These are phyloP conservation scores for Biscutella laevigata DNA, from an alignment of 441 rosid genomes.

Conservation along the genomic window DNA sequence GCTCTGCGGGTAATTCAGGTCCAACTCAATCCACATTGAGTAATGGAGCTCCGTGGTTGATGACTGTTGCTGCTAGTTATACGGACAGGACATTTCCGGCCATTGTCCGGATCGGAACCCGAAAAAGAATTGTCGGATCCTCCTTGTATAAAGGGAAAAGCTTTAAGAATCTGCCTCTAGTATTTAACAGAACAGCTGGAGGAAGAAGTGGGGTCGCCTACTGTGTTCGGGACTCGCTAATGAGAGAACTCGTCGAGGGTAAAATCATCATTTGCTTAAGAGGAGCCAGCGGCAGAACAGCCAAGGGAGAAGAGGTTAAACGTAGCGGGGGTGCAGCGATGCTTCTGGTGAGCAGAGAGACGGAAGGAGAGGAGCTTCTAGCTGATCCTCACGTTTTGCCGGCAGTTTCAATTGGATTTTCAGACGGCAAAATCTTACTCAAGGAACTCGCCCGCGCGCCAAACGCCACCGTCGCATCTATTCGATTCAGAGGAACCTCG, in stretches of 20 bases:
- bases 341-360: conserved; percentile 29
- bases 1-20: conserved; percentile 58
- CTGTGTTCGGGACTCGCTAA: conserved; percentile 24
- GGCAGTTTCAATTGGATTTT: conserved; percentile 31
- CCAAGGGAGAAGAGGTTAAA: conserved; percentile 44
- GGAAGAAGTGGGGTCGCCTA: conserved; percentile 12
- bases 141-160: conserved; percentile 34
- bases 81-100: conserved; percentile 51
- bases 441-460: conserved; percentile 22
- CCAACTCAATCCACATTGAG: conserved; percentile 31
- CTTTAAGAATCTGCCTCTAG: conserved; percentile 15
- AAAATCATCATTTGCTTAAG: conserved; percentile 45
- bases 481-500: conserved; percentile 35
- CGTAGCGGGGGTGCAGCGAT: conserved; percentile 43
- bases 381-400: conserved; percentile 47
- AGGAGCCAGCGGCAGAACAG: conserved; percentile 28
- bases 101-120: conserved; percentile 33
- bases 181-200: conserved; percentile 27
- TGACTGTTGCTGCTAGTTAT: conserved; percentile 61
- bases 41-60: conserved; percentile 60
- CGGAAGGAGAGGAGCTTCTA: conserved; percentile 40
- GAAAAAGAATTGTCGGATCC: conserved; percentile 36
- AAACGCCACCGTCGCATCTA: conserved; percentile 28
- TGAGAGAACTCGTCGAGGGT: conserved; percentile 31
- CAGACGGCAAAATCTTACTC: conserved; percentile 26